These are phyloP conservation scores for Pyrenochaeta sp. DNA, from an alignment of 2,329 filamentous ascomycete species.

Conservation along the genomic window DNA sequence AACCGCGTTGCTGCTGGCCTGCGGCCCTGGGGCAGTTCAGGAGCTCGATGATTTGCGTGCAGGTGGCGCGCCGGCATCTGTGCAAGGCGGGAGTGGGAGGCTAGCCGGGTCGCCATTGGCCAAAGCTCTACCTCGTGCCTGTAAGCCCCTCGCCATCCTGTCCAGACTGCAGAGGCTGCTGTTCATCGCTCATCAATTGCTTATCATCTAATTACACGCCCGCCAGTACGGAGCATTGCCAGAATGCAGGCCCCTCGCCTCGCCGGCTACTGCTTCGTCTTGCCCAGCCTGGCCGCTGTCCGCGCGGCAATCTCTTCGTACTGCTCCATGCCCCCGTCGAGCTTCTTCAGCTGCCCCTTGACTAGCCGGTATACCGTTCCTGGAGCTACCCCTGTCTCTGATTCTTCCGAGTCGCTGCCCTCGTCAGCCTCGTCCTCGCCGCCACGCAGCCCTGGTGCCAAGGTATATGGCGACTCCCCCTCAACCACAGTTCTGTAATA, in stretches of 20 bases:
- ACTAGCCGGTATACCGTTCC: slow-evolving; percentile 46
- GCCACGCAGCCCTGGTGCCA: slow-evolving; percentile 44
- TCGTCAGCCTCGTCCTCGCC: slow-evolving; percentile 52
- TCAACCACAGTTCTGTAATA: slow-evolving; percentile 69
- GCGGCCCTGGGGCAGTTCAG: slow-evolving; percentile 16
- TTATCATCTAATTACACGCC: slow-evolving; percentile 3
- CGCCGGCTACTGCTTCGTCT: slow-evolving; percentile 3
- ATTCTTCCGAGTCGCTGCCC: slow-evolving; percentile 54
- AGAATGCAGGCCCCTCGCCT: too few relatives aligned
- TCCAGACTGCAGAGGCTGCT: background rate
- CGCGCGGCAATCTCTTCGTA: slow-evolving; percentile 47
- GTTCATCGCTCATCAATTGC: background rate
- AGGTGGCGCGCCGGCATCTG: slow-evolving; percentile 17
- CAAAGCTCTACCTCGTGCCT: too few relatives aligned
- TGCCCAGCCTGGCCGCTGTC: slow-evolving; percentile 35
- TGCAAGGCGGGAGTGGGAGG: slow-evolving; percentile 24
- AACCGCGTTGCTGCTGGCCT: too few relatives aligned
- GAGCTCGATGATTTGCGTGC: slow-evolving; percentile 28
- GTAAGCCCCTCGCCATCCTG: too few relatives aligned
- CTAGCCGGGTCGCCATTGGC: too few relatives aligned
- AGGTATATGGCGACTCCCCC: slow-evolving; percentile 56
- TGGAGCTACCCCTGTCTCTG: slow-evolving; percentile 56
- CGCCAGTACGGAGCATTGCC: background rate
- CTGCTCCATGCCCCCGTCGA: slow-evolving; percentile 49
- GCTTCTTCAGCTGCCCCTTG: slow-evolving; percentile 43